Evolutionary conservation across 305 asterid species (phyloP).

Genomic region (Nicotiana rustica): DNA sequence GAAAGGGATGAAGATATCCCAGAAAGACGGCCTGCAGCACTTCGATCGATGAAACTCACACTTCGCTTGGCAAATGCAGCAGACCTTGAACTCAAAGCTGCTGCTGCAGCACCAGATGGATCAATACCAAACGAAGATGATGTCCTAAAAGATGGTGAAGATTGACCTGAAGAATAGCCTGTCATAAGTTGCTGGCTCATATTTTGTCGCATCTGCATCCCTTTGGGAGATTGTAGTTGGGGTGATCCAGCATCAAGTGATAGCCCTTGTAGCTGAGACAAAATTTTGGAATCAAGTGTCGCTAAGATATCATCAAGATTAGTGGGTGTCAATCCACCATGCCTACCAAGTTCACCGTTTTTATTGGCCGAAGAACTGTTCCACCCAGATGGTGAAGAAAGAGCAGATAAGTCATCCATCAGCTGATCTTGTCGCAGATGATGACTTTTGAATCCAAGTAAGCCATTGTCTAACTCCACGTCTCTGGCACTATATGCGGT

Average conservation of each 20-base stretch:
- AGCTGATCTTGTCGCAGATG: conserved; percentile 40
- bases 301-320: conserved; percentile 47
- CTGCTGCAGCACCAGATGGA: conserved; percentile 38
- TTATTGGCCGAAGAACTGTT: conserved; percentile 34
- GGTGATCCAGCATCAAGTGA: conserved; percentile 38
- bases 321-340: conserved; percentile 40
- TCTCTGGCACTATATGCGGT: conserved; percentile 44
- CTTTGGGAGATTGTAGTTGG: conserved; percentile 42
- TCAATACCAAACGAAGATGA: conserved; percentile 42
- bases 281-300: conserved; percentile 39
- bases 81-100: conserved; percentile 44
- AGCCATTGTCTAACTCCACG: conserved; percentile 37
- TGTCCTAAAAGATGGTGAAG: conserved; percentile 46
- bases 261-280: conserved; percentile 45
- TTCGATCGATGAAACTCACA: conserved; percentile 54
- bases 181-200: conserved; percentile 40
- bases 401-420: conserved; percentile 44
- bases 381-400: conserved; percentile 46
- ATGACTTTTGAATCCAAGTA: conserved; percentile 32
- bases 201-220: conserved; percentile 40
- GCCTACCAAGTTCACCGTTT: conserved; percentile 33
- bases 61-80: conserved; percentile 56
- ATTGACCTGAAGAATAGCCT: conserved; percentile 34
- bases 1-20: conserved; percentile 41
- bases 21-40: conserved; percentile 32